phyloP scores from a whole-genome alignment of 768 basidiomycete genomes.

The Amanita inopinata region DNA sequence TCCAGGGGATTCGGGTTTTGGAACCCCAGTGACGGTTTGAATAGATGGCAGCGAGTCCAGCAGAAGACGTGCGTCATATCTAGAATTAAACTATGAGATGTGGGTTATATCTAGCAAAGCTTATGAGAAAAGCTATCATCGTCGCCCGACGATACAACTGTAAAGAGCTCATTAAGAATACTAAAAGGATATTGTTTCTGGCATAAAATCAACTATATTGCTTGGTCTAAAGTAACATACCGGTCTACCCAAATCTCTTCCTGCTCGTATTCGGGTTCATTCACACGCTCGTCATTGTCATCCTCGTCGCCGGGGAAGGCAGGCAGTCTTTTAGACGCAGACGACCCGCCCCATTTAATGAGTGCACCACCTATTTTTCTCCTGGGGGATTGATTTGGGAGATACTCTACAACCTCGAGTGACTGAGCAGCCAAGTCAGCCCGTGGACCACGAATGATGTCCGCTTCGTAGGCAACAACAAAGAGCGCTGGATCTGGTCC shows the following conservation, averaged over 20 bases:
- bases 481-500: constrained; percentile 22
- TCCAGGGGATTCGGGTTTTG: constrained; percentile 32
- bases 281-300: constrained; percentile 10
- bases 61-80: constrained; percentile 76
- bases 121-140: constrained; percentile 19
- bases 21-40: constrained; percentile 5
- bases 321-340: constrained; percentile 6
- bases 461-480: constrained; percentile 72
- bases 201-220: constrained; percentile 3
- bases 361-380: constrained; percentile 23
- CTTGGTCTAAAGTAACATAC: constrained; percentile 40
- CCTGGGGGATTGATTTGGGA: constrained; percentile 3
- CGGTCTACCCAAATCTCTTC: constrained; percentile 69
- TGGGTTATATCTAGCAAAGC: too few relatives aligned
- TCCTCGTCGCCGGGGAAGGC: constrained; percentile 18
- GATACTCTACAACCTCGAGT: constrained; percentile 19
- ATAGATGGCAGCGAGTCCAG: constrained; percentile 38
- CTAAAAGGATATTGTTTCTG: neutral
- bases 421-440: constrained; percentile 28
- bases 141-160: constrained; percentile 5
- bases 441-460: constrained; percentile 46
- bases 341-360: constrained; percentile 20
- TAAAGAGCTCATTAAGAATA: neutral
- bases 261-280: constrained; percentile 9
- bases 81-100: constrained; percentile 22